Evolutionary conservation across 495 filamentous ascomycete species (phyloP).

Genomic region (Aspergillus olivimuriae): DNA sequence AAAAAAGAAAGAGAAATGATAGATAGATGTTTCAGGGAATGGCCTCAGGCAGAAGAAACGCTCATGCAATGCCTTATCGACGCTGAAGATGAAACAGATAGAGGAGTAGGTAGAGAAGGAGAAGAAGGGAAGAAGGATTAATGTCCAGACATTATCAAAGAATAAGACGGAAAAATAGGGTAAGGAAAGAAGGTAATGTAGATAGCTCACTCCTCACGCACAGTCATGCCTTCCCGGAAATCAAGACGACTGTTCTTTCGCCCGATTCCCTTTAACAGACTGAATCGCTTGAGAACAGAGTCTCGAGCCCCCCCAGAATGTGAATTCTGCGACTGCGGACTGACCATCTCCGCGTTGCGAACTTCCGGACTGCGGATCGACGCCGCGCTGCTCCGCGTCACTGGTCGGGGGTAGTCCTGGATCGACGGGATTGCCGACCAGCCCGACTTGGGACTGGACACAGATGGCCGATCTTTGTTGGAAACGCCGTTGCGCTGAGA

Average conservation of each 20-base stretch:
- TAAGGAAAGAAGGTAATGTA: conserved; percentile 12
- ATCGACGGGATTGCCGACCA: conserved; percentile 37
- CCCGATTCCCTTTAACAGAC: conserved; percentile 39
- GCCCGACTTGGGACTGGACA: conserved; percentile 23
- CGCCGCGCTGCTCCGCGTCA: conserved; percentile 25
- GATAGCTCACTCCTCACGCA: conserved; percentile 32
- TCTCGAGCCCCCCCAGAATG: conserved; percentile 29
- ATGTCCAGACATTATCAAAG: conserved; percentile 23
- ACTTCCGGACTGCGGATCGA: conserved; percentile 16
- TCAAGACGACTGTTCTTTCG: conserved; percentile 41
- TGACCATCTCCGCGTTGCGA: conserved; percentile 5
- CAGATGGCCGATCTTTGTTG: conserved; percentile 15
- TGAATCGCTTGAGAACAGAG: conserved; percentile 43
- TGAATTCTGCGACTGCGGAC: conserved; percentile 6
- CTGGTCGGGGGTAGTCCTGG: conserved; percentile 32
- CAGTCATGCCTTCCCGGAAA: conserved; percentile 25
- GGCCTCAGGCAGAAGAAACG: neutral
- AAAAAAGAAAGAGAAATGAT: neutral
- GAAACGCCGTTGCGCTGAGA: conserved; percentile 25
- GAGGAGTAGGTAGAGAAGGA: neutral
- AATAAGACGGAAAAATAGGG: conserved; percentile 8
- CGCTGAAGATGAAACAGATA: neutral
- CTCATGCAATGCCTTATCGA: conserved; percentile 1
- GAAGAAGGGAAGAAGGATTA: conserved; percentile 8
- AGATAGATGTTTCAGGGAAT: neutral